Evolutionary conservation across 345 rosid species (phyloP).

Genomic region (Viola odorata): DNA sequence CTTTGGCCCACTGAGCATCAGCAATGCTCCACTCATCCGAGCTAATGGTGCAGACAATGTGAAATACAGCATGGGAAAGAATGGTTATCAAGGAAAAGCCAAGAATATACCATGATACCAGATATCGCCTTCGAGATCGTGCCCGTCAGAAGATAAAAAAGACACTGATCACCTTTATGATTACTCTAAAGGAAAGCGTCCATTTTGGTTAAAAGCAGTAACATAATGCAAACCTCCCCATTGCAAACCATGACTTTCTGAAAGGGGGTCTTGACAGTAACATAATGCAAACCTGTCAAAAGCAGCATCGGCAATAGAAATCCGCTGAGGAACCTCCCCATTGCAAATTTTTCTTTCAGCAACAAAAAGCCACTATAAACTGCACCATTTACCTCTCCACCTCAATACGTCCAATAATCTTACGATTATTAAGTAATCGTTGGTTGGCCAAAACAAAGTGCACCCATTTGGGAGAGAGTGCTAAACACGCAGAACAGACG

Average conservation of each 20-base stretch:
- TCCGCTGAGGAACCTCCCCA: conserved; percentile 40
- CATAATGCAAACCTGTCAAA: conserved; percentile 33
- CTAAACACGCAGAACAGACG: too few relatives aligned
- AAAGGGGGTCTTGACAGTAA: not conserved
- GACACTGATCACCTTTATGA: too few relatives aligned
- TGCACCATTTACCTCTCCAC: not conserved
- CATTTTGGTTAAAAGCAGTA: too few relatives aligned
- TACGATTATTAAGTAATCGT: not conserved
- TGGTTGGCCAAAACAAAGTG: not conserved
- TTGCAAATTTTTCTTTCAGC: conserved; percentile 7
- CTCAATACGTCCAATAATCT: not conserved
- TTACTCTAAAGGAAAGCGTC: too few relatives aligned
- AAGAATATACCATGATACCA: conserved; percentile 31
- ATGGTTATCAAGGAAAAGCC: conserved; percentile 35
- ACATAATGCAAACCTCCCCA: too few relatives aligned
- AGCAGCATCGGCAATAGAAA: conserved; percentile 47
- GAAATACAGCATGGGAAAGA: conserved; percentile 33
- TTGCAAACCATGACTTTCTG: too few relatives aligned
- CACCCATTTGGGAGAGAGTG: conserved; percentile 9
- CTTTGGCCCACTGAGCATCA: conserved; percentile 41
- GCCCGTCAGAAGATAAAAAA: conserved; percentile 2
- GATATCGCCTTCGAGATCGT: conserved; percentile 28
- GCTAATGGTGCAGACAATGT: conserved; percentile 31
- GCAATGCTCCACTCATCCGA: conserved; percentile 38
- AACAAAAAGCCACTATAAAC: not conserved